Conservation (phyloP, 495 filamentous ascomycete genomes). For the Talaromyces ruber region DNA sequence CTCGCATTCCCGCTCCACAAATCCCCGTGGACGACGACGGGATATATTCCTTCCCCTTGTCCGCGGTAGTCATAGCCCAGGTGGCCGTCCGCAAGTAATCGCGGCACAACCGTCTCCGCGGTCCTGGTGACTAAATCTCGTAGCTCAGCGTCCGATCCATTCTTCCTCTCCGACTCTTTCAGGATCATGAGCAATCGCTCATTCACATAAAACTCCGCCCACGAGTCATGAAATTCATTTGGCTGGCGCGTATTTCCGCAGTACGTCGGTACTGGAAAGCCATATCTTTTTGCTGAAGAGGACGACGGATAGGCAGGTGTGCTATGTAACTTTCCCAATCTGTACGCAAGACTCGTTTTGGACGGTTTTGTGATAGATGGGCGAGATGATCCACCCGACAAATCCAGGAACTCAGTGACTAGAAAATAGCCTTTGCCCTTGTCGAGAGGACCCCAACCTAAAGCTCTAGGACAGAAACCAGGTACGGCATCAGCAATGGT, state of each 20-base stretch:
- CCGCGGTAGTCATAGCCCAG: slow-evolving; percentile 43
- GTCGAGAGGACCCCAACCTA: slow-evolving; percentile 58
- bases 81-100: slow-evolving; percentile 59
- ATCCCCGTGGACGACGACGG: slow-evolving; percentile 84
- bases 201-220: slow-evolving; percentile 78
- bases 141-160: slow-evolving; percentile 57
- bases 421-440: slow-evolving; percentile 52
- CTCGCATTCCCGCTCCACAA: slow-evolving; percentile 83
- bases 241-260: slow-evolving; percentile 79
- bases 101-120: slow-evolving; percentile 54
- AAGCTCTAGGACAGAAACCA: slow-evolving; percentile 61
- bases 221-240: slow-evolving; percentile 58
- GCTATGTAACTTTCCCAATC: slow-evolving; percentile 72
- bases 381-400: slow-evolving; percentile 29
- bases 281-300: slow-evolving; percentile 43
- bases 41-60: slow-evolving; percentile 43
- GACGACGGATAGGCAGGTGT: slow-evolving; percentile 43
- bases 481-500: slow-evolving; percentile 65
- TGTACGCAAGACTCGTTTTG: slow-evolving; percentile 52
- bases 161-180: slow-evolving; percentile 41
- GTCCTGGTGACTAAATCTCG: slow-evolving; percentile 54
- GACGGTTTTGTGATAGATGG: slow-evolving; percentile 14
- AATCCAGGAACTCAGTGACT: slow-evolving; percentile 72
- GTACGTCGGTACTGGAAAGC: slow-evolving; percentile 76
- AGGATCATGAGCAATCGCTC: slow-evolving; percentile 62